Percentiles rank a stretch among this genome's conserved stretches.
Evolutionary conservation across 768 basidiomycete species (phyloP).

Genomic region (Coprinopsis sp.): DNA sequence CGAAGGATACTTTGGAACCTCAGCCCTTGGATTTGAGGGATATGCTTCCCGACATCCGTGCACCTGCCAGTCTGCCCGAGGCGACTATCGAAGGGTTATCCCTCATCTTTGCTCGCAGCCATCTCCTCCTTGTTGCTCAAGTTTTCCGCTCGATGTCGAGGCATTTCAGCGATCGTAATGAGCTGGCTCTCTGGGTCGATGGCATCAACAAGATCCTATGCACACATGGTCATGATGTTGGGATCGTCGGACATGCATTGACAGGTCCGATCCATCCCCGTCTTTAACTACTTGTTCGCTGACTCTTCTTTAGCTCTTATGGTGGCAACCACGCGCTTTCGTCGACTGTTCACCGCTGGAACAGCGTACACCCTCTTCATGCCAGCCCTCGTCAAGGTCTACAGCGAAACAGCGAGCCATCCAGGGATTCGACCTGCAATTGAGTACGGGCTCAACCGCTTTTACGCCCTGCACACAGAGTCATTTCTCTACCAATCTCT

Average conservation of each 20-base stretch:
- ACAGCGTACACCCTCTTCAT: slow-evolving; percentile 74
- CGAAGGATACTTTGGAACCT: slow-evolving; percentile 32
- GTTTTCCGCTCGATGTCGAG: slow-evolving; percentile 69
- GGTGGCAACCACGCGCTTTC: slow-evolving; percentile 73
- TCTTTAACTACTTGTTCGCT: background rate
- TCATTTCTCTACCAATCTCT: slow-evolving; percentile 72
- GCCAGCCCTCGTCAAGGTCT: slow-evolving; percentile 66
- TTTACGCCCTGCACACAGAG: slow-evolving; percentile 70
- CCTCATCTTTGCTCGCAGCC: slow-evolving; percentile 59
- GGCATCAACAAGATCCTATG: slow-evolving; percentile 68
- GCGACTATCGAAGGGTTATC: slow-evolving; percentile 41
- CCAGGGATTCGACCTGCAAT: slow-evolving; percentile 59
- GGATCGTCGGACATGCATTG: slow-evolving; percentile 70
- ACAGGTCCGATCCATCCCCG: slow-evolving; percentile 43
- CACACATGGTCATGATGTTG: slow-evolving; percentile 66
- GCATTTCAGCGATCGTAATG: slow-evolving; percentile 64
- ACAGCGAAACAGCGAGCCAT: slow-evolving; percentile 55
- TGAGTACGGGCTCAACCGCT: slow-evolving; percentile 66
- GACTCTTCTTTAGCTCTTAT: slow-evolving; percentile 46
- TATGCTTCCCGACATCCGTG: slow-evolving; percentile 2
- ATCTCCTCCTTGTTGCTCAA: slow-evolving; percentile 63
- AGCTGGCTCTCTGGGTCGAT: slow-evolving; percentile 62
- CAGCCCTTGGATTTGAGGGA: slow-evolving; percentile 45
- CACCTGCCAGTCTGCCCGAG: slow-evolving; percentile 13
- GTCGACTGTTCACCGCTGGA: slow-evolving; percentile 67